phyloP scores from a whole-genome alignment of 2,329 filamentous ascomycete species.

The Colletotrichum sp. region DNA sequence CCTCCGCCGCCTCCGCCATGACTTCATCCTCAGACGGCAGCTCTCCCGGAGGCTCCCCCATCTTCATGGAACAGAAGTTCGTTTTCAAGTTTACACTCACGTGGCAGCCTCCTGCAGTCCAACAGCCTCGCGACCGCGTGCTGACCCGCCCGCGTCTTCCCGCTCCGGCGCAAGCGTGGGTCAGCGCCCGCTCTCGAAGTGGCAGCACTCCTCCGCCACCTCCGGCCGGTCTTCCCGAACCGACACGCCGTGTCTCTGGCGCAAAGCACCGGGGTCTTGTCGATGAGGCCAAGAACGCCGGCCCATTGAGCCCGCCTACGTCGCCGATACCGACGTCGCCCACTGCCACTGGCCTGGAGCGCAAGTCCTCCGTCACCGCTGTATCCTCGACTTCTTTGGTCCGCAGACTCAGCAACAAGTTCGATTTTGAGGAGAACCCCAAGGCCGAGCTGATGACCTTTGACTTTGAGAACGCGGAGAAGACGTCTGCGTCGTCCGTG shows the following conservation, averaged over 20 bases:
- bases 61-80: constrained; percentile 62
- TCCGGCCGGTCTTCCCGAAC: constrained; percentile 43
- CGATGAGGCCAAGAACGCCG: constrained; percentile 56
- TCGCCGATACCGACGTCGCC: background rate
- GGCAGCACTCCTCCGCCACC: constrained; percentile 41
- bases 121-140: constrained; percentile 64
- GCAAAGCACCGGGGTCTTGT: constrained; percentile 50
- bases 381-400: constrained; percentile 14
- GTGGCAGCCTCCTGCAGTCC: constrained; percentile 59
- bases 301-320: constrained; percentile 37
- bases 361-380: constrained; percentile 22
- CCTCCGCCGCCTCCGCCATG: constrained; percentile 27
- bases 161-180: constrained; percentile 68
- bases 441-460: constrained; percentile 14
- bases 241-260: constrained; percentile 55
- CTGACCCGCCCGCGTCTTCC: constrained; percentile 73
- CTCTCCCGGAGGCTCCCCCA: constrained; percentile 60
- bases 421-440: constrained; percentile 16
- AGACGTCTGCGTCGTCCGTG: constrained; percentile 11
- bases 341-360: constrained; percentile 17
- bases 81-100: constrained; percentile 79
- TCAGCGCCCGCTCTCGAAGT: constrained; percentile 48
- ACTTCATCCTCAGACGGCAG: constrained; percentile 53
- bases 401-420: constrained; percentile 20
- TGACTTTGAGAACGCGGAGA: constrained; percentile 6